Evolutionary conservation across 1,284 basidiomycete genomes (phyloP).

Genomic region (Heimioporus retisporus): DNA sequence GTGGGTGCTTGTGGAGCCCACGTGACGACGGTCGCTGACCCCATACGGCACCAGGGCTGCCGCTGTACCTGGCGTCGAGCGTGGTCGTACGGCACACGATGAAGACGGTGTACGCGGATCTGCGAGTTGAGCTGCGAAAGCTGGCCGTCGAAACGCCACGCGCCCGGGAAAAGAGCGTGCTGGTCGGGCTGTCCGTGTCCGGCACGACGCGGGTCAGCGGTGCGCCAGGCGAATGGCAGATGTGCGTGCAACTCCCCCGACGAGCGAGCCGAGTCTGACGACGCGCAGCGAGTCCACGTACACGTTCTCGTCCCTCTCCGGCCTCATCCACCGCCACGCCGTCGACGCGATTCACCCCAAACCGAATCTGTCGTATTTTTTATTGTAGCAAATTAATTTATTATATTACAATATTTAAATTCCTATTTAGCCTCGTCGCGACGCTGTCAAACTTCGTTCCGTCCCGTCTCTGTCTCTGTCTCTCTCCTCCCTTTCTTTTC

Average conservation of each 20-base stretch:
- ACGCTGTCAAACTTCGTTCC: too few relatives aligned
- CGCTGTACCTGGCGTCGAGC: conserved; percentile 77
- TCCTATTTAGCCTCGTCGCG: too few relatives aligned
- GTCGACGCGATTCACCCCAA: conserved; percentile 80
- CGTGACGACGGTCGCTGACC: not conserved
- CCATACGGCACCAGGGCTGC: conserved; percentile 58
- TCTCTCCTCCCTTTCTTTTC: too few relatives aligned
- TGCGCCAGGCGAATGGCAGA: conserved; percentile 69
- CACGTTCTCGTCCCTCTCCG: conserved; percentile 71
- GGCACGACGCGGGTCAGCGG: conserved; percentile 72
- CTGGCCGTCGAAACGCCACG: conserved; percentile 45
- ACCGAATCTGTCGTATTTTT: conserved; percentile 45
- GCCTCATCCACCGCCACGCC: conserved; percentile 69
- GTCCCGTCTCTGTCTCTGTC: too few relatives aligned
- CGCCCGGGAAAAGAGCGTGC: conserved; percentile 61
- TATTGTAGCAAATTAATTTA: too few relatives aligned
- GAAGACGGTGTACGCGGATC: conserved; percentile 76
- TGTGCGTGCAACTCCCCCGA: conserved; percentile 58
- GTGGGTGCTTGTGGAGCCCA: conserved; percentile 44
- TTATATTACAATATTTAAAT: too few relatives aligned
- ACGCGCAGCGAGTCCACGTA: conserved; percentile 74
- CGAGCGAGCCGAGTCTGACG: conserved; percentile 7
- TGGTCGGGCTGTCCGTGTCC: conserved; percentile 62
- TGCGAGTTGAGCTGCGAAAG: conserved; percentile 65
- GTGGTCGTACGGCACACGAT: conserved; percentile 77